Evolutionary conservation across 2,329 filamentous ascomycete species (phyloP).

Genomic region (Venturia oleaginea): DNA sequence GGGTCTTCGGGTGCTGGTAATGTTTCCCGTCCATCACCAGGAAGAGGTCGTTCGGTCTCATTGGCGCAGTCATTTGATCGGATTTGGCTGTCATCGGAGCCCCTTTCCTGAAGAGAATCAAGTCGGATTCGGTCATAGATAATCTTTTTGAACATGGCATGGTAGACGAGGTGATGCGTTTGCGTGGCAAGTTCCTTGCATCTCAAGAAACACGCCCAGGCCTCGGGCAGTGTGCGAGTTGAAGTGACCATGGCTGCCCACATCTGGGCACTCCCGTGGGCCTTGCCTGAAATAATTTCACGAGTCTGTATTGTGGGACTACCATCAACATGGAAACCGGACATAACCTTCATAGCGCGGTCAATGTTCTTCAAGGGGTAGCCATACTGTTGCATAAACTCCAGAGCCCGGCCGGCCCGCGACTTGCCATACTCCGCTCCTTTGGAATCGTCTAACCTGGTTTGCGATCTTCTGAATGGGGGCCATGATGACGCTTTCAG

Average conservation of each 20-base stretch:
- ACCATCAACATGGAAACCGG: slow-evolving; percentile 54
- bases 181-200: slow-evolving; percentile 36
- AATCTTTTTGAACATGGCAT: slow-evolving; percentile 51
- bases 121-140: slow-evolving; percentile 24
- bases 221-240: slow-evolving; percentile 53
- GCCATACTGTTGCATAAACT: slow-evolving; percentile 50
- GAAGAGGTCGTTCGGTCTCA: neutral
- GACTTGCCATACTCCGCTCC: slow-evolving; percentile 48
- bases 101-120: neutral
- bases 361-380: slow-evolving; percentile 46
- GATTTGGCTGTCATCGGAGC: neutral
- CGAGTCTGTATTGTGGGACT: slow-evolving; percentile 51
- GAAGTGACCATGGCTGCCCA: slow-evolving; percentile 51
- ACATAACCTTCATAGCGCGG: slow-evolving; percentile 42
- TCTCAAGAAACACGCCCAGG: slow-evolving; percentile 55
- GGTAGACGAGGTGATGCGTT: slow-evolving; percentile 35
- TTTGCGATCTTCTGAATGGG: slow-evolving; percentile 54
- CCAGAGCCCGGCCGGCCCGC: slow-evolving; percentile 46
- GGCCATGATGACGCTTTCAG: slow-evolving; percentile 55
- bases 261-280: slow-evolving; percentile 24
- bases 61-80: too few species aligned
- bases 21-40: slow-evolving; percentile 9
- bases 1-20: neutral
- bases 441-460: slow-evolving; percentile 51
- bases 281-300: neutral